Evolutionary conservation across 257 asterid genomes (phyloP), one percentile per base, ranked within the genome.

Genomic region (Solanum neorickii): DNA sequence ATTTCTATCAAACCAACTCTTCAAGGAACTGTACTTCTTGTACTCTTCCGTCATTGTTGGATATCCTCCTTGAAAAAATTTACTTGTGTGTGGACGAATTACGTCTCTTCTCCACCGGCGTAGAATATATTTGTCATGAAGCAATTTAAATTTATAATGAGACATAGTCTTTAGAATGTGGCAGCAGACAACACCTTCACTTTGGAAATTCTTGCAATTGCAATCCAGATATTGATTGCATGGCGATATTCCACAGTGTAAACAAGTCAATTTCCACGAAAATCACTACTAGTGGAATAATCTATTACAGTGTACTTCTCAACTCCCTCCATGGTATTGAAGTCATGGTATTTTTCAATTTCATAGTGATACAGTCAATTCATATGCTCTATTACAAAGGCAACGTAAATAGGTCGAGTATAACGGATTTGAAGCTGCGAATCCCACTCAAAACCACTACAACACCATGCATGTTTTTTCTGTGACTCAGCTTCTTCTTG

Each of bases 391-490:
- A 0, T 3, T 12, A 37, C 39, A 29, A 66, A 66, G 27, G 29
- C 3, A 12, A 13, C 39, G 7, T 29, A 27, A 12, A 14, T 5
- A 12, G 10, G 6, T 12, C 2, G 23, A 13, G 75, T 68, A 6
- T 68, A 68, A n/a, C 6, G 5, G 0, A 16, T 10, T 68, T 85
- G 82, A 9, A 85, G 2, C 2, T 69, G 47, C 4, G 16, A 8
- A 16, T 46, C 72, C 18, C 31, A 42, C 12, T 44, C 8, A 46
- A 25, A 70, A 13, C 15, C 27, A 13, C 68, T 39, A 10, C 7
- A 3, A 33, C n/a, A 3, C 2, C 1, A 0, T 44, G 12, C 2
- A 8, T 12, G 3, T 27, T 5, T 25, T 5, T 86, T 41, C 0
- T 3, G 7, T 13, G 66, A 42, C 2, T 5, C 23, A 29, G 11